Conservation (phyloP, 2,329 filamentous ascomycete genomes). For the Phialemonium atrogriseum region DNA sequence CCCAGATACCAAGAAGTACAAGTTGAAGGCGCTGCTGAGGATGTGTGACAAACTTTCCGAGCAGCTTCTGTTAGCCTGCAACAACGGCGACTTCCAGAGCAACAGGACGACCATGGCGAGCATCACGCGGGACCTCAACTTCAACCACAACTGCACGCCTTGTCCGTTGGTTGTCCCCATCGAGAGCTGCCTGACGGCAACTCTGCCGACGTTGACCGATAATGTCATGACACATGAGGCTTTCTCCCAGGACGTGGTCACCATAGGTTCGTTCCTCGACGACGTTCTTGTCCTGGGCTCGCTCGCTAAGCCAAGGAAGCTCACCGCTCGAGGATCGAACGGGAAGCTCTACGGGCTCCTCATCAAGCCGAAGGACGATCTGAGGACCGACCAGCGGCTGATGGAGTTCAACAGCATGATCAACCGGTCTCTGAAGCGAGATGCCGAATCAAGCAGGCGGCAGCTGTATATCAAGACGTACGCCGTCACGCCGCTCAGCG, state of each 20-base stretch:
- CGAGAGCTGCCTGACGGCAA: conserved; percentile 75
- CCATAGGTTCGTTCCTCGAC: conserved; percentile 72
- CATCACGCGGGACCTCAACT: conserved; percentile 67
- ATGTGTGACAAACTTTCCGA: conserved; percentile 78
- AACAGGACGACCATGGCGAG: conserved; percentile 63
- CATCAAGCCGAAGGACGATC: conserved; percentile 96
- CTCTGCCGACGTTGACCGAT: conserved; percentile 66
- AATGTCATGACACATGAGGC: conserved; percentile 71
- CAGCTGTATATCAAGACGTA: conserved; percentile 96
- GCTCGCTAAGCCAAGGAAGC: conserved; percentile 82
- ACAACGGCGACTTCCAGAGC: conserved; percentile 63
- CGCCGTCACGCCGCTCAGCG: conserved; percentile 90
- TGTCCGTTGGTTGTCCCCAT: conserved; percentile 84
- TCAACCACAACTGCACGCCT: conserved; percentile 76
- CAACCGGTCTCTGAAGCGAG: conserved; percentile 85
- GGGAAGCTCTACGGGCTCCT: conserved; percentile 82
- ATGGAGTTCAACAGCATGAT: conserved; percentile 99
- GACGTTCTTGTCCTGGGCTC: conserved; percentile 87
- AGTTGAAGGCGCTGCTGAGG: conserved; percentile 63
- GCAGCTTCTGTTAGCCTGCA: conserved; percentile 72
- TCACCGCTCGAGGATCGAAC: conserved; percentile 82
- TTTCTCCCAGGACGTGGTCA: conserved; percentile 79
- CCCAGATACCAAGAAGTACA: conserved; percentile 44
- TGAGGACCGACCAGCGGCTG: conserved; percentile 92
- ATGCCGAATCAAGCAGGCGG: conserved; percentile 81